Percentiles rank a stretch among this genome's conserved stretches.
Evolutionary conservation across 1,284 basidiomycete genomes (phyloP).

Genomic region (Sanguinoderma infundibulare): DNA sequence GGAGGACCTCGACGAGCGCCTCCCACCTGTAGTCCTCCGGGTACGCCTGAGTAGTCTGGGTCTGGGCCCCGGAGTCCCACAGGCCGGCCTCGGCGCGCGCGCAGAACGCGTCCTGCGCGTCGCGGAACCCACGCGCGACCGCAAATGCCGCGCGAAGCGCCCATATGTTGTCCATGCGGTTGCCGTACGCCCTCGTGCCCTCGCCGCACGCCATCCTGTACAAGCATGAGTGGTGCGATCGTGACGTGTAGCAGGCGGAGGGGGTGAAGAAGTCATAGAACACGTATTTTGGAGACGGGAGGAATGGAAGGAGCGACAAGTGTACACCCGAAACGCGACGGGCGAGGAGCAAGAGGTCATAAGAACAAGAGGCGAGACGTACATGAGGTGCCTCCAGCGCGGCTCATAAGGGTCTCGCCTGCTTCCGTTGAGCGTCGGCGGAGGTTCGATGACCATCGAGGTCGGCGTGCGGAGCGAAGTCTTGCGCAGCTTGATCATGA

Average conservation of each 20-base stretch:
- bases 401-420: constrained; percentile 33
- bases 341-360: neutral
- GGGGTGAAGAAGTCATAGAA: neutral
- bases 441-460: constrained; percentile 53
- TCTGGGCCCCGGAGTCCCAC: constrained; percentile 59
- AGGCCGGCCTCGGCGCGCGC: constrained; percentile 55
- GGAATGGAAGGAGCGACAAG: neutral
- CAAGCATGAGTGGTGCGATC: neutral
- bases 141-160: constrained; percentile 64
- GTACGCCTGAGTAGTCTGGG: constrained; percentile 61
- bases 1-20: constrained; percentile 84
- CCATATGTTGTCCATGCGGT: constrained; percentile 71
- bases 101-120: constrained; percentile 78
- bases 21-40: constrained; percentile 87
- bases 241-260: neutral
- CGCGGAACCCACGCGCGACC: constrained; percentile 75
- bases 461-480: constrained; percentile 48
- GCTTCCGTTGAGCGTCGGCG: constrained; percentile 42
- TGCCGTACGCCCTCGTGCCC: constrained; percentile 42
- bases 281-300: neutral
- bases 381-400: constrained; percentile 53
- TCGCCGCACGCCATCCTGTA: constrained; percentile 67
- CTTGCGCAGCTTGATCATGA: constrained; percentile 54
- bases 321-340: neutral
- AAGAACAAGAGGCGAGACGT: constrained; percentile 3